Conservation (phyloP, 2,329 filamentous ascomycete species). For the Phyllosticta citrichinensis region DNA sequence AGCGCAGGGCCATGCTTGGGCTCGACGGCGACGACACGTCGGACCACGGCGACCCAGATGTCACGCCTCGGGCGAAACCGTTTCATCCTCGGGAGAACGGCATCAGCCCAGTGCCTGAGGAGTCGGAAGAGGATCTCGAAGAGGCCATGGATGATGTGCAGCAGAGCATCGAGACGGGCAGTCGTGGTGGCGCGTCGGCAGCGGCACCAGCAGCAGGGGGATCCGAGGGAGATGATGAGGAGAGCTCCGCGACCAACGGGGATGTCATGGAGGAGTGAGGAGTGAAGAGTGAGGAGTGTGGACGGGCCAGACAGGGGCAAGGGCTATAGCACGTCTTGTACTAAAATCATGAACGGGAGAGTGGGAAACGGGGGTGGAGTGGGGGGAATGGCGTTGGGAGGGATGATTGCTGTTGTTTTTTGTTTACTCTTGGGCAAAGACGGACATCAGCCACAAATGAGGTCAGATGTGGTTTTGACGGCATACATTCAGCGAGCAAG, state of each 20-base stretch:
- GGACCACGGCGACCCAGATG: slow-evolving; percentile 4
- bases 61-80: slow-evolving; percentile 5
- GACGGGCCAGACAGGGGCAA: background rate
- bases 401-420: background rate
- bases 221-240: slow-evolving; percentile 19
- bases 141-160: slow-evolving; percentile 5
- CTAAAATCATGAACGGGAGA: background rate
- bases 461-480: background rate
- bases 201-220: slow-evolving; percentile 10
- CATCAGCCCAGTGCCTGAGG: slow-evolving; percentile 4
- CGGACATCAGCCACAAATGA: background rate
- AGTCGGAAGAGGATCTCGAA: slow-evolving; percentile 6
- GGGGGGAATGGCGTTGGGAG: background rate
- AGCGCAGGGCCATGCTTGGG: slow-evolving; percentile 9
- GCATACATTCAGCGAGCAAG: background rate
- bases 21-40: background rate
- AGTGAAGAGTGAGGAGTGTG: background rate
- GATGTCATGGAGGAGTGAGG: slow-evolving; percentile 24
- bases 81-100: slow-evolving; percentile 4
- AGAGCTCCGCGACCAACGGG: slow-evolving; percentile 14
- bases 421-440: background rate
- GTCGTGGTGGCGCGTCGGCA: background rate
- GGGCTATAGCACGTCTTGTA: background rate
- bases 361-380: background rate
- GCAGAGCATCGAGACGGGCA: background rate